phyloP scores from a whole-genome alignment of 163 green algal species.

The Scenedesmus sp. region DNA sequence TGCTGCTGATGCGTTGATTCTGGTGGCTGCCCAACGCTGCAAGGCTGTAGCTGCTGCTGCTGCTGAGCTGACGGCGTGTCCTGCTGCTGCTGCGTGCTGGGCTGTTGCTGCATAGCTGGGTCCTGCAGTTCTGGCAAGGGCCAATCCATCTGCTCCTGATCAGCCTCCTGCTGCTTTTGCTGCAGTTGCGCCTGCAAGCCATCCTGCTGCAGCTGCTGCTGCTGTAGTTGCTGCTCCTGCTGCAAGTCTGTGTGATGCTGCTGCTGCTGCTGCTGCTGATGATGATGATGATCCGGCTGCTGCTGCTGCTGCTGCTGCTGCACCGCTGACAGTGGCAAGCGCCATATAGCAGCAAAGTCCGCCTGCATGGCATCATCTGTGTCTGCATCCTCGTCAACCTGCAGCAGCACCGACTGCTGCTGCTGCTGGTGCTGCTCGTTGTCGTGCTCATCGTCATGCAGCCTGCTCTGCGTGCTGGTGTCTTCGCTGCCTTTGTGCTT shows the following conservation, averaged over 20 bases:
- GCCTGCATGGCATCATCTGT: slow-evolving; percentile 1
- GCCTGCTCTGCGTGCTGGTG: slow-evolving; percentile 30
- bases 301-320: neutral
- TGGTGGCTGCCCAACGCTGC: neutral
- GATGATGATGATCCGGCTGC: neutral
- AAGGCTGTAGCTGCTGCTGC: neutral
- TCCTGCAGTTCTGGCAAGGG: neutral
- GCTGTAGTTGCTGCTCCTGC: neutral
- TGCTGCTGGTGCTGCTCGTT: slow-evolving; percentile 7
- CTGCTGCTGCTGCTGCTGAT: neutral
- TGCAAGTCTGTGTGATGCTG: neutral
- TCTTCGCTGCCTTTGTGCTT: slow-evolving; percentile 34
- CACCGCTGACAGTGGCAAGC: neutral
- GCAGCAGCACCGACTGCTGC: neutral
- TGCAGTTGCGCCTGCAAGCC: neutral
- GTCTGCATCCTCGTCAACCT: neutral
- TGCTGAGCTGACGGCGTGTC: neutral
- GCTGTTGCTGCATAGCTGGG: neutral
- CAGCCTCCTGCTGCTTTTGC: neutral
- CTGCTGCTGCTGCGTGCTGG: neutral
- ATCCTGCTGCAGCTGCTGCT: neutral
- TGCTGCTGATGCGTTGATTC: neutral
- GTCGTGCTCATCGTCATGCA: slow-evolving; percentile 2
- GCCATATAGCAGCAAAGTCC: neutral
- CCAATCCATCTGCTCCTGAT: neutral